Conservation (phyloP, 1,284 basidiomycete species). For the Tylopilus orsonianus region DNA sequence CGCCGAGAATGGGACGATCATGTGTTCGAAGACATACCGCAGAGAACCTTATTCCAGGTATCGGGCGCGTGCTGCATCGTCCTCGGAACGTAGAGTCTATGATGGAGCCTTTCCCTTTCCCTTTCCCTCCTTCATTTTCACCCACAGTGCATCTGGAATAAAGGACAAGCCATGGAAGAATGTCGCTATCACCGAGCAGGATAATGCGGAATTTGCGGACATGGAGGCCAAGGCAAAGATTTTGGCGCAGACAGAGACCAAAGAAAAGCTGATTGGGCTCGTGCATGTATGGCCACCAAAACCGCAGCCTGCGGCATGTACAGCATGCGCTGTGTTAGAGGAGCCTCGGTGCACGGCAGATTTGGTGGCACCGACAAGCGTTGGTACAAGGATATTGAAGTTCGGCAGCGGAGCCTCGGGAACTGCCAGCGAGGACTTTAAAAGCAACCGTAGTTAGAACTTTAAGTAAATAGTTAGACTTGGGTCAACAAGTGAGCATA, state of each 20-base stretch:
- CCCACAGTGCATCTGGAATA: background rate
- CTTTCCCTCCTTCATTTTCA: background rate
- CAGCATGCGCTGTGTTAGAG: conserved; percentile 1
- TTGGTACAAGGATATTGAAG: background rate
- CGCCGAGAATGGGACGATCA: conserved; percentile 11
- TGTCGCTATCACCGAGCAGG: conserved; percentile 28
- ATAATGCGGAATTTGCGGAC: conserved; percentile 24
- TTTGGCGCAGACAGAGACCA: conserved; percentile 5
- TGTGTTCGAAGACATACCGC: conserved; percentile 7
- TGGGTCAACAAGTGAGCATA: no score
- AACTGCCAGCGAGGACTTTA: no score
- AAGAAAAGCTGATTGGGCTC: background rate
- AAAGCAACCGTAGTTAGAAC: no score
- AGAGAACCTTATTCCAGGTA: conserved; percentile 11
- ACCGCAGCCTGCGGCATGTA: conserved; percentile 4
- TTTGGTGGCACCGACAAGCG: background rate
- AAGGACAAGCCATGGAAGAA: conserved; percentile 31
- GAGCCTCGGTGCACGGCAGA: background rate
- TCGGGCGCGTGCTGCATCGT: background rate
- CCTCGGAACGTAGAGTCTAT: background rate
- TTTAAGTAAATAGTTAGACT: no score
- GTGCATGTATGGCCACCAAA: conserved; percentile 29
- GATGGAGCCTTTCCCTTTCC: background rate
- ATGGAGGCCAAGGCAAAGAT: background rate
- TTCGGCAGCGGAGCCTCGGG: no score